Base-by-base conservation (phyloP, 108 stramenopile genomes). In the Epithemia pelagica region DNA sequence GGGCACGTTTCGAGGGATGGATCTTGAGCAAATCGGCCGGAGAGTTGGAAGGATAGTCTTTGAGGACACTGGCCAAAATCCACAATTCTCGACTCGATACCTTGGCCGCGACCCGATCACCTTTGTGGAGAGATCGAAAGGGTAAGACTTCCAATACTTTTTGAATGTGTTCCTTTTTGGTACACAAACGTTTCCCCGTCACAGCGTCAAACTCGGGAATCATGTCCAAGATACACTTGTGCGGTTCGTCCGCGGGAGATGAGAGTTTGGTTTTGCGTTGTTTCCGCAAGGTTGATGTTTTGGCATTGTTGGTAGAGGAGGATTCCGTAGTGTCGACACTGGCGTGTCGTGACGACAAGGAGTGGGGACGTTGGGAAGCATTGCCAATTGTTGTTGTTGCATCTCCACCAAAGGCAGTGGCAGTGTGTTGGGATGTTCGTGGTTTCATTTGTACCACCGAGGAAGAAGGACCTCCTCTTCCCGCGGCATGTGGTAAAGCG, bases 31-130 rank as follows among this genome's bases (percentile, higher is more conserved):
- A 83, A 28, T 86, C 80, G 15, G 67, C 58, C n/a, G 74, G 78
- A 5, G 37, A 46, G 62, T 3, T 10, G 55, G 62, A 53, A 32
- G 72, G 68, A 70, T 83, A 90, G 25, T 87, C 68, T 33, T 78
- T 72, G 2, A 84, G 59, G 21, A 90, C 86, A 27, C 74, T 65
- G 5, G 84, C 85, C 33, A 87, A 56, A 58, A 87, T 87, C 89
- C 89, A 90, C 53, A 82, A 71, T 32, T 90, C 84, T 52, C 80
- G 74, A 54, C 78, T 80, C 0, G 78, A 65, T 24, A 78, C 25
- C 31, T 82, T 74, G 26, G 86, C 86, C 20, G 86, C 82, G 23
- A 83, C 84, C 58, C 74, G 82, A 74, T 87, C 89, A 2, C 89
- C 89, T 51, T 79, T 51, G 26, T 70, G 67, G 21, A 90, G 57